A percentile compares a stretch with the other conserved stretches of the same genome.
Conservation (phyloP, 108 stramenopile genomes). For the Cyclotella sp. region DNA sequence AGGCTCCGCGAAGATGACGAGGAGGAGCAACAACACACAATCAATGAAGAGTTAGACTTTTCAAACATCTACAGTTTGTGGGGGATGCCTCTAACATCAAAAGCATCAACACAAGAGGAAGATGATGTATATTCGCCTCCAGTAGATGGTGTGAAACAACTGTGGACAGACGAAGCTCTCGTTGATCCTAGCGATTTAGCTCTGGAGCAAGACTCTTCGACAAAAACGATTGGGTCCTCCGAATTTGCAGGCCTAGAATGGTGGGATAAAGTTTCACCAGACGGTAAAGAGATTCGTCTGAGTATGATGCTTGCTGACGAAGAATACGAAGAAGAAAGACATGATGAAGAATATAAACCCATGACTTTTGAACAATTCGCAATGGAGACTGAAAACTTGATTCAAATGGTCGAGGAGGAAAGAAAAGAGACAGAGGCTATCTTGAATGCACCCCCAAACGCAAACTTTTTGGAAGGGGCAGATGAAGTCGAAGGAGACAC, state of each 20-base stretch:
- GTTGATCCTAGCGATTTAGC: not conserved
- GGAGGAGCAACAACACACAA: conserved; percentile 12
- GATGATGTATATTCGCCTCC: conserved; percentile 19
- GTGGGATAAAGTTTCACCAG: conserved; percentile 61
- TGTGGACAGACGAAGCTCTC: conserved; percentile 42
- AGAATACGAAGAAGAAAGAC: conserved; percentile 54
- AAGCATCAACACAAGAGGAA: conserved; percentile 19
- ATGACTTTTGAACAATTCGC: conserved; percentile 70
- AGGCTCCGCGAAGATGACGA: conserved; percentile 33
- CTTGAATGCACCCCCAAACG: conserved; percentile 71
- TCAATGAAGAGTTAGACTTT: conserved; percentile 55
- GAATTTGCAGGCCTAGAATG: conserved; percentile 46
- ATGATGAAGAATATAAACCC: conserved; percentile 42
- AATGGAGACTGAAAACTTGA: conserved; percentile 66
- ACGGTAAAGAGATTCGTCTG: conserved; percentile 64
- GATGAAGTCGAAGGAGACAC: conserved; percentile 5
- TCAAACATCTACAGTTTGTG: conserved; percentile 53
- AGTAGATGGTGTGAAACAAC: conserved; percentile 44
- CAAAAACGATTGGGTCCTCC: not conserved
- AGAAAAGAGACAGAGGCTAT: conserved; percentile 87
- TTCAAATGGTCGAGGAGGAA: conserved; percentile 69
- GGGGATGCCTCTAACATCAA: conserved; percentile 42
- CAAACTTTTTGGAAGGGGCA: conserved; percentile 47
- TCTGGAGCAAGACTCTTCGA: not conserved
- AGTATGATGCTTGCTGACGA: conserved; percentile 71